phyloP scores from a whole-genome alignment of 176 grass and related monocot genomes.

The Oropetium thomaeum region DNA sequence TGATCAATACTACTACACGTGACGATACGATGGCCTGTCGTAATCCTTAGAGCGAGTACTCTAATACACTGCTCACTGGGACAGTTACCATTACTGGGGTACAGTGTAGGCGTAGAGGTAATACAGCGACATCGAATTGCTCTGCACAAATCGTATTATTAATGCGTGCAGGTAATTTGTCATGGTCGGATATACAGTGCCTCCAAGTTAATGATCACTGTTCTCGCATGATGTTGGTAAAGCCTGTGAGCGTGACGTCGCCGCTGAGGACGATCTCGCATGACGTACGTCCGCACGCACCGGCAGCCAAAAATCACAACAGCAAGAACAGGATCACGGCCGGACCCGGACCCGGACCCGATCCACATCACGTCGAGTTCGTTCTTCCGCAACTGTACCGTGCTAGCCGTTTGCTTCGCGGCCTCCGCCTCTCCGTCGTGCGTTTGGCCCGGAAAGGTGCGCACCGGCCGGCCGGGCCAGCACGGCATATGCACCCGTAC shows the following conservation, averaged over 20 bases:
- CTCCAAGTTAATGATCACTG: neutral
- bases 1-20: neutral
- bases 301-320: neutral
- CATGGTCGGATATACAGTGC: neutral
- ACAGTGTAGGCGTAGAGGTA: neutral
- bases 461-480: too few relatives aligned
- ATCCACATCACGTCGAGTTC: neutral
- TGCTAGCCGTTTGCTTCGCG: neutral
- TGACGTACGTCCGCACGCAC: neutral
- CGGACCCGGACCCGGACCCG: too few relatives aligned
- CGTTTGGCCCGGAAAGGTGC: too few relatives aligned
- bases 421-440: neutral
- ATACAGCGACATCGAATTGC: neutral
- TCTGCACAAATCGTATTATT: neutral
- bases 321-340: neutral
- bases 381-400: neutral
- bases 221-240: too few relatives aligned
- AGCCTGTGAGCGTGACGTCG: neutral
- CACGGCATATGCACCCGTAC: neutral
- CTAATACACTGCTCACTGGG: too few relatives aligned
- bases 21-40: neutral
- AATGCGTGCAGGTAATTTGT: neutral
- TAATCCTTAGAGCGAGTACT: neutral
- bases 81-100: neutral
- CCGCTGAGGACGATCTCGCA: neutral